Evolutionary conservation across 2,329 filamentous ascomycete species (phyloP).

Genomic region (Cytospora paraplurivora): DNA sequence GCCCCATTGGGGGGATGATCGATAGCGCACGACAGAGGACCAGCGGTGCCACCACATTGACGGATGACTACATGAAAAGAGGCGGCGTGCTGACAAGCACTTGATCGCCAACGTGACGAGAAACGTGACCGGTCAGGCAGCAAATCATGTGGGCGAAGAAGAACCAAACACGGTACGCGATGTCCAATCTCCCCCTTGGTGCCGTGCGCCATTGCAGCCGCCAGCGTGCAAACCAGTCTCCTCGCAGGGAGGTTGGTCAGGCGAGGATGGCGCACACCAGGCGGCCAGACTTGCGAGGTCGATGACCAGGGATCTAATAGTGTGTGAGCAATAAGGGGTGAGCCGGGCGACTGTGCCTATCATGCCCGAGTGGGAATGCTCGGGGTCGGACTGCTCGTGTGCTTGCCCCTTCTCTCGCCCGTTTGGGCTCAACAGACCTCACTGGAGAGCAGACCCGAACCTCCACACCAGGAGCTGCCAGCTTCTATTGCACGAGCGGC

Average conservation of each 20-base stretch:
- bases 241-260: neutral
- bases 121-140: conserved; percentile 29
- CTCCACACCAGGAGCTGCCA: conserved; percentile 6
- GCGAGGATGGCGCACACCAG: conserved; percentile 6
- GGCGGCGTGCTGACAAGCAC: conserved; percentile 28
- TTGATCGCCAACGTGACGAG: conserved; percentile 28
- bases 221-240: conserved; percentile 24
- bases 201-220: conserved; percentile 27
- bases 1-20: conserved; percentile 16
- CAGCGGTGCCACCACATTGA: conserved; percentile 21
- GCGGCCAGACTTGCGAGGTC: neutral
- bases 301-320: neutral
- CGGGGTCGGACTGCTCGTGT: neutral
- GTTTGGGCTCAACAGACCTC: neutral
- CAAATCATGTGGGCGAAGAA: conserved; percentile 19
- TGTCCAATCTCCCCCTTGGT: conserved; percentile 25
- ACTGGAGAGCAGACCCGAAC: neutral
- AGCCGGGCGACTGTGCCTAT: conserved; percentile 11
- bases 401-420: neutral
- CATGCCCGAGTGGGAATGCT: neutral
- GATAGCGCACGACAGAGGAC: conserved; percentile 23
- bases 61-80: conserved; percentile 27
- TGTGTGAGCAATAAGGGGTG: conserved; percentile 9
- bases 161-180: conserved; percentile 21
- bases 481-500: neutral